Base-by-base conservation (phyloP, 2,329 filamentous ascomycete genomes). In the Aureobasidium mangrovei region DNA sequence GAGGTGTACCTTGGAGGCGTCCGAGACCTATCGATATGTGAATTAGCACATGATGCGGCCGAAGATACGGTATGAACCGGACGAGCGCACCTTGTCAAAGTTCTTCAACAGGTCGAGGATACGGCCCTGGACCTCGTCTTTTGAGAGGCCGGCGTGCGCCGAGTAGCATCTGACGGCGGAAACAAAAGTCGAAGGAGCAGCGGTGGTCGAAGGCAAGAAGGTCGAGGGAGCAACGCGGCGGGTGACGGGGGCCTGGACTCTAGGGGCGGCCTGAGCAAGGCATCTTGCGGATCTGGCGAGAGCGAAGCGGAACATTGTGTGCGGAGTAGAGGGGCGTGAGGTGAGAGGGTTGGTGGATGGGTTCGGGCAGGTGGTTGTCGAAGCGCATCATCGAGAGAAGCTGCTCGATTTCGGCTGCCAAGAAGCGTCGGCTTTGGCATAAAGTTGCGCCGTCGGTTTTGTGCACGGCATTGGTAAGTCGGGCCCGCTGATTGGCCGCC, bases 101-200 rank as follows among this genome's bases (percentile, higher is more conserved):
- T 91, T 91, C 77, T 90, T 86, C 73, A 98, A 74, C 67, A 98
- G 78, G 73, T 89, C 87, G 72, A 95, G 80, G 79, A 97, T 96
- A 70, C 91, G 83, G 58, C 88, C 88, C 77, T 94, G 85, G 56
- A 95, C 87, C 77, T 95, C 89, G 55, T 84, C 78, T 78, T 90
- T 85, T 66, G 82, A 79, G 61, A 97, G 81, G 62, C 85, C 84
- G 60, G 84, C 82, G 57, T 80, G 84, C 53, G 91, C 87, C 63
- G 91, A 89, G 77, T 98, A 98, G 77, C 83, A 86, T 74, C 93
- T 80, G 67, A 87, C 78, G 63, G 82, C 79, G 70, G 84, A 79
- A 74, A 84, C 81, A 66, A 79, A 77, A 66, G 80, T 78, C 61
- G 81, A 76, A 68, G 85, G 80, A 62, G 75, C 71, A 67, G 79